Conservation (phyloP, 345 rosid species). For the Excoecaria cochinchinensis region DNA sequence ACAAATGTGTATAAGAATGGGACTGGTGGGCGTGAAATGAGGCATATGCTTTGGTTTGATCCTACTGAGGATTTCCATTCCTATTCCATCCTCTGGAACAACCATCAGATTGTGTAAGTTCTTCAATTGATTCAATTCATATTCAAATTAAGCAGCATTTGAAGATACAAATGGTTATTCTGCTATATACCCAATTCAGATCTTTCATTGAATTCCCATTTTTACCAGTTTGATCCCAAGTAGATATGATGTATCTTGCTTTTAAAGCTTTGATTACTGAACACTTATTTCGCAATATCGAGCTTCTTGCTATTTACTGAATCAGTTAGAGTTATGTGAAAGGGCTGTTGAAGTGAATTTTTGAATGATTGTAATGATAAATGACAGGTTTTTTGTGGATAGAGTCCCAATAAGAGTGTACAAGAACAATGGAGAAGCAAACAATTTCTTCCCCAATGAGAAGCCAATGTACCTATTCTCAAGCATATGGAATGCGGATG, state of each 20-base stretch:
- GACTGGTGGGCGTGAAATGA: constrained; percentile 86
- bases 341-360: no score
- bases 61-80: constrained; percentile 81
- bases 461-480: constrained; percentile 97
- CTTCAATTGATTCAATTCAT: not conserved
- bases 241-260: no score
- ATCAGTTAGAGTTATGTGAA: no score
- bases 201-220: not conserved
- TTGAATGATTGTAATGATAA: not conserved
- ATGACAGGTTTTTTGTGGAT: constrained; percentile 73
- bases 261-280: no score
- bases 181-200: no score
- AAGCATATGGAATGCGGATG: constrained; percentile 96
- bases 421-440: constrained; percentile 79
- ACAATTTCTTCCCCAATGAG: constrained; percentile 85
- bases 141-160: not conserved
- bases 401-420: constrained; percentile 70
- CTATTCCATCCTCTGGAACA: constrained; percentile 82
- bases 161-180: no score
- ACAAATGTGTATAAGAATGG: constrained; percentile 92
- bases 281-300: no score
- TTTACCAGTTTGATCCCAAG: not conserved
- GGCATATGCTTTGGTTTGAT: constrained; percentile 94
- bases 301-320: no score
- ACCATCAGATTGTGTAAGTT: constrained; percentile 71